These are phyloP conservation scores for Cylindrotheca closterium DNA, from an alignment of 108 stramenopile genomes.

Conservation along the genomic window DNA sequence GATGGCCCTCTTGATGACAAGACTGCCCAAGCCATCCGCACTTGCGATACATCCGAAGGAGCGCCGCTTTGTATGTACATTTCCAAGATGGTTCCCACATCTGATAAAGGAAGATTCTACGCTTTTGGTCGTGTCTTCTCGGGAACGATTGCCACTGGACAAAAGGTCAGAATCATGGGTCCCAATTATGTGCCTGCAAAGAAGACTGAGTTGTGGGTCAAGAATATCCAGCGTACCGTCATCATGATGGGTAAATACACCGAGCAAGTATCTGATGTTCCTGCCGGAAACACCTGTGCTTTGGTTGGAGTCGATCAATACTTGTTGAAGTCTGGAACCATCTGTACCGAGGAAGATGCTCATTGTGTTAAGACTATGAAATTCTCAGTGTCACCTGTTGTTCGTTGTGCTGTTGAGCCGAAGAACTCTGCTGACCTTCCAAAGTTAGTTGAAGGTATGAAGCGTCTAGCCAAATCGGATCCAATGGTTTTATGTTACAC, in stretches of 20 bases:
- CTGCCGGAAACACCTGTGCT: conserved; percentile 99
- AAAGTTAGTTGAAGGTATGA: conserved; percentile 99
- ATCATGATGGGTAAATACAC: conserved; percentile 99
- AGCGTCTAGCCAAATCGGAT: conserved; percentile 99
- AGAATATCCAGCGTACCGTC: conserved; percentile 99
- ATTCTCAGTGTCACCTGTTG: conserved; percentile 99
- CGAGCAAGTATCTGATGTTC: conserved; percentile 98
- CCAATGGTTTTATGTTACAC: conserved; percentile 99
- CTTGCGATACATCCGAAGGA: conserved; percentile 93
- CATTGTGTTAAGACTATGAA: conserved; percentile 99
- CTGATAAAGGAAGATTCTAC: conserved; percentile 99
- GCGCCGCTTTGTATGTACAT: conserved; percentile 99
- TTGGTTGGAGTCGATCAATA: conserved; percentile 99
- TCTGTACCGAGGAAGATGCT: conserved; percentile 95
- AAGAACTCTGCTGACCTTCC: conserved; percentile 99
- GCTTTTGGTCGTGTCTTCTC: conserved; percentile 99
- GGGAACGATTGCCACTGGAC: conserved; percentile 98
- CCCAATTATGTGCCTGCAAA: conserved; percentile 99
- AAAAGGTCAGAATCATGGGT: conserved; percentile 99
- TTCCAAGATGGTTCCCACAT: conserved; percentile 99
- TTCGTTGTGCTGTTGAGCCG: conserved; percentile 99
- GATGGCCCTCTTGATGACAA: conserved; percentile 99
- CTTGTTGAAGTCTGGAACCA: conserved; percentile 99
- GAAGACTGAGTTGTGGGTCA: conserved; percentile 99
- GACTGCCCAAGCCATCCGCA: conserved; percentile 96